Base-by-base conservation (phyloP, 768 basidiomycete species). In the Flagelloscypha sp. region DNA sequence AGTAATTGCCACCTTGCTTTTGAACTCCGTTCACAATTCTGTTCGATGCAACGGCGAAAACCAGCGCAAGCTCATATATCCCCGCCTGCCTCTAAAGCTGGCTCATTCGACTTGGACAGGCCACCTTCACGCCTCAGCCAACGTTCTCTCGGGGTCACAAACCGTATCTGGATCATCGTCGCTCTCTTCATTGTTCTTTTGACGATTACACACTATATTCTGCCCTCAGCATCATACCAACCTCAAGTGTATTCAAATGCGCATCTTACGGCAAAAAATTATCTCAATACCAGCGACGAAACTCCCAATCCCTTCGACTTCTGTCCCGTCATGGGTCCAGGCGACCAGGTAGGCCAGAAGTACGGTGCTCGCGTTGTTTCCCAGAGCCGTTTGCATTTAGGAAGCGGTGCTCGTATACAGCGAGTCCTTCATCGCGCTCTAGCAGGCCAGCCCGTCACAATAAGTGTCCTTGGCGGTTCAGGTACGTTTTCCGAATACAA, bases 391-490 rank as follows among this genome's bases (percentile, higher is more conserved):
- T 53, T 85, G 37, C 82, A 94, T 54, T 48, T 76, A 0, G 92
- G 92, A 2, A 90, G 81, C 37, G 81, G 86, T 10, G 79, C 79
- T 9, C 68, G 92, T 24, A 62, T 94, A 4, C 90, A 92, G 54
- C 68, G 82, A 20, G 76, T 94, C 16, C 60, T 95, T 24, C 79
- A 81, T 52, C 80, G 81, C 56, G 92, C 89, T 1, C 63, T 95
- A 45, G 68, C 80, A 5, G 92, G 89, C 6, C 75, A 79, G 37
- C 87, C 89, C 2, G 73, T 95, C 10, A 93, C 89, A 6, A 89
- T 95, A 48, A 87, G 84, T 54, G 72, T 95, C 23, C 50, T 95
- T 13, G 92, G 92, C 25, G 89, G 90, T 39, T 93, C 88, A 43
- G 68, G 90, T 93, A 49, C 53, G 77, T 56, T 6, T 31, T 33